Conservation (phyloP, 2,329 filamentous ascomycete genomes). For the Aspergillus carbonarius region DNA sequence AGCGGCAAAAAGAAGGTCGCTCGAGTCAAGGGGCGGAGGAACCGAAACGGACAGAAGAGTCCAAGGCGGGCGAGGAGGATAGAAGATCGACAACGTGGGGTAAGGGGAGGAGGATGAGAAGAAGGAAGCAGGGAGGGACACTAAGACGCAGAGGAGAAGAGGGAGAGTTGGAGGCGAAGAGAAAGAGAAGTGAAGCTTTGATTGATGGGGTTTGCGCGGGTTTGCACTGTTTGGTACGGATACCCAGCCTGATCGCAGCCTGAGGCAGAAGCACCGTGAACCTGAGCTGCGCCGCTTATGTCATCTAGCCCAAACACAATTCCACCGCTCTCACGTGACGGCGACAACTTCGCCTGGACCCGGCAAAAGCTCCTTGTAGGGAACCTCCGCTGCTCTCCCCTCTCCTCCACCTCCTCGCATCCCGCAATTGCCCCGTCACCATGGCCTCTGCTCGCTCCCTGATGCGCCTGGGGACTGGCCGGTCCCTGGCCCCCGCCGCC, state of each 20-base stretch:
- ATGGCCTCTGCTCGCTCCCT: constrained; percentile 49
- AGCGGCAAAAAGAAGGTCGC: constrained; percentile 6
- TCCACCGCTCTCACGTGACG: constrained; percentile 15
- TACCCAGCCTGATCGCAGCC: constrained; percentile 3
- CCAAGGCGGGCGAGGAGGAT: constrained; percentile 13
- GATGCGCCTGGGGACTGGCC: constrained; percentile 44
- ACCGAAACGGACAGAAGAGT: constrained; percentile 4
- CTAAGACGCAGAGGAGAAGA: constrained; percentile 14
- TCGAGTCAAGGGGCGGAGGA: background rate
- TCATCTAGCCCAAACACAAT: constrained; percentile 20
- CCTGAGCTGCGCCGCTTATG: constrained; percentile 18
- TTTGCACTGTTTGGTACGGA: constrained; percentile 22
- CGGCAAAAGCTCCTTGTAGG: constrained; percentile 25
- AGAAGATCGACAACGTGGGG: constrained; percentile 11
- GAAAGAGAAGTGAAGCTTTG: constrained; percentile 25
- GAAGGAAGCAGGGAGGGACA: constrained; percentile 14
- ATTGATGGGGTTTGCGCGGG: constrained; percentile 20
- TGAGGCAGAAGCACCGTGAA: background rate
- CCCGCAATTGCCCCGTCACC: constrained; percentile 21
- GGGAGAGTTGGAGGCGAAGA: constrained; percentile 25
- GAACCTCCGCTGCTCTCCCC: constrained; percentile 19
- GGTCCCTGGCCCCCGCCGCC: constrained; percentile 38
- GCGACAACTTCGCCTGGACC: constrained; percentile 13
- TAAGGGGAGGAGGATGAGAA: constrained; percentile 16
- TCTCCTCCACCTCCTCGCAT: constrained; percentile 22